Base-by-base conservation (phyloP, 192 early-diverging fungal genomes). In the Coemansia sp. region DNA sequence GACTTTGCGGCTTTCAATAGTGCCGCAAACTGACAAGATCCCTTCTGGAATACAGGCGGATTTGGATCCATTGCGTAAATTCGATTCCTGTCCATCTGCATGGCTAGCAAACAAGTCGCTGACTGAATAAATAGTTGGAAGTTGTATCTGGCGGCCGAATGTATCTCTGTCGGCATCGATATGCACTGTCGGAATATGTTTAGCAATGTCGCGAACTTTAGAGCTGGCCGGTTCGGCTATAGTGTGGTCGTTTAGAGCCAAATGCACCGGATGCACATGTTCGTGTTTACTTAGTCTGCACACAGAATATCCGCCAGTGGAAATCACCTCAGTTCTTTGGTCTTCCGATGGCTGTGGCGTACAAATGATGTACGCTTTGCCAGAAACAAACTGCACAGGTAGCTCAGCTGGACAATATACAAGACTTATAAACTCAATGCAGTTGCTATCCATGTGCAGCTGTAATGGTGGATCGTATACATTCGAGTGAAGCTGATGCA, bases 311-410 rank as follows among this genome's bases (percentile, higher is more conserved):
- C 43, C 36, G 28, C 11, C 51, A 26, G 6, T 26, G 8, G 51
- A 39, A 16, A 38, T 14, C 39, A 6, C 39, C 39, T 14, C n/a
- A 6, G 40, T 23, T 14, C 49, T 17, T 16, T 38, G 32, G n/a
- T 11, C 23, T 50, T 56, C 32, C 41, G 39, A 7, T 12, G 34
- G 2, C 30, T 34, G 23, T 26, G 23, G 18, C 11, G 58, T 20
- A 23, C 71, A 74, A 14, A 74, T 15, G 8, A 64, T 41, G 36
- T 63, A 74, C 0, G 71, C 65, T 26, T 45, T 44, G 2, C 60
- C 65, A 3, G 60, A 18, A 2, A 48, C 49, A 32, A 74, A 48
- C 11, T 31, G 26, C 5, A 39, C 60, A 3, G 64, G 56, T 14
- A 58, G 15, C 30, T 63, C n/a, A 2, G 15, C 48, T 1, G 54